Evolutionary conservation across 768 basidiomycete genomes (phyloP).

Genomic region (Boletus rubroflammeus): DNA sequence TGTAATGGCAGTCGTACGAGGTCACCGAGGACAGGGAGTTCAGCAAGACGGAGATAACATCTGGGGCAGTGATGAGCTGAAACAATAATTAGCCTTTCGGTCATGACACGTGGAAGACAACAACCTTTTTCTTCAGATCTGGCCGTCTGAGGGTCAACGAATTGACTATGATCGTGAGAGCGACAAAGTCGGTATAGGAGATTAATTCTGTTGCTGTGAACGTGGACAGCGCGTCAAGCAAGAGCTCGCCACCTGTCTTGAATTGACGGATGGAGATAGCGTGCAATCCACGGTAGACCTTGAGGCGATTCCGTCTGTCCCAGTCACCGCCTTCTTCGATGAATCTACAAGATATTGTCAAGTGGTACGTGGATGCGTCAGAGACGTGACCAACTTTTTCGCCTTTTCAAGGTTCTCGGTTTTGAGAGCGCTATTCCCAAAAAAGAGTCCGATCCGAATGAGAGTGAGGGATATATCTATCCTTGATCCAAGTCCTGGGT

Average conservation of each 20-base stretch:
- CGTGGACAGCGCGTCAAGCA: slow-evolving; percentile 89
- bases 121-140: slow-evolving; percentile 88
- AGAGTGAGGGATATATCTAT: slow-evolving; percentile 92
- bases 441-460: slow-evolving; percentile 89
- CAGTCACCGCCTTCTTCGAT: slow-evolving; percentile 97
- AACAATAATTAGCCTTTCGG: slow-evolving; percentile 2
- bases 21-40: slow-evolving; percentile 77
- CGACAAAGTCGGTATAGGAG: slow-evolving; percentile 86
- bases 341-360: slow-evolving; percentile 44
- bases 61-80: slow-evolving; percentile 81
- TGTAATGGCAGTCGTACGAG: slow-evolving; percentile 92
- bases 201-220: slow-evolving; percentile 92
- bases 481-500: slow-evolving; percentile 85
- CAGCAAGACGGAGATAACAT: slow-evolving; percentile 81
- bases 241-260: slow-evolving; percentile 74
- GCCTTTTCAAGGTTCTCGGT: slow-evolving; percentile 71
- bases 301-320: slow-evolving; percentile 94
- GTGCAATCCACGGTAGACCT: slow-evolving; percentile 90
- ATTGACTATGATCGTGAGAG: slow-evolving; percentile 76
- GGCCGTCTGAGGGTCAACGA: slow-evolving; percentile 73
- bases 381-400: slow-evolving; percentile 55
- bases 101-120: neutral
- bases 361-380: neutral
- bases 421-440: slow-evolving; percentile 71
- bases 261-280: slow-evolving; percentile 88